Evolutionary conservation across 805 yeast species (phyloP).

Genomic region (Lipomyces spencermartinsiae): DNA sequence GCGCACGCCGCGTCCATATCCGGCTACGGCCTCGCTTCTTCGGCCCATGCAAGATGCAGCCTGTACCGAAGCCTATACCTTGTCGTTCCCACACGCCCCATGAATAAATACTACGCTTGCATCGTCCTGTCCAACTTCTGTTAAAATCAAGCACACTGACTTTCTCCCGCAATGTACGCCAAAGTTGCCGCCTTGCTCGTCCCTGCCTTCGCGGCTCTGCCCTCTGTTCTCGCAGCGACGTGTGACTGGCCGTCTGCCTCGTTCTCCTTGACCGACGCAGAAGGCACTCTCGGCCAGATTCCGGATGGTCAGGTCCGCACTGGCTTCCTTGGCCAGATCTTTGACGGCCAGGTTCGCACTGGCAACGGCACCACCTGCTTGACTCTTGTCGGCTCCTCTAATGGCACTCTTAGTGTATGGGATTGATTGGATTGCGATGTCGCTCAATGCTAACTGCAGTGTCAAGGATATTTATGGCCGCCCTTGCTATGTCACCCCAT

Average conservation of each 20-base stretch:
- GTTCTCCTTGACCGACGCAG: slow-evolving; percentile 28
- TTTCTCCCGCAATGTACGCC: slow-evolving; percentile 8
- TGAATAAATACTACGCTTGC: neutral
- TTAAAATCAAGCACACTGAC: neutral
- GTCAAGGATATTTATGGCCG: slow-evolving; percentile 33
- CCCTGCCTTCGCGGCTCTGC: neutral
- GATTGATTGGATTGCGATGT: too few species aligned
- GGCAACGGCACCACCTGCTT: slow-evolving; percentile 32
- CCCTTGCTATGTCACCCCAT: slow-evolving; percentile 39
- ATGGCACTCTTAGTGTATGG: slow-evolving; percentile 35
- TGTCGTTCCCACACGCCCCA: neutral
- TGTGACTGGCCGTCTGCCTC: slow-evolving; percentile 14
- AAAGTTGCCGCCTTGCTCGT: slow-evolving; percentile 9
- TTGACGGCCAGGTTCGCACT: slow-evolving; percentile 38
- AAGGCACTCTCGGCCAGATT: slow-evolving; percentile 31
- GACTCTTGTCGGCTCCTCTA: slow-evolving; percentile 21
- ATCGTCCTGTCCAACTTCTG: neutral
- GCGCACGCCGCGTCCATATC: neutral
- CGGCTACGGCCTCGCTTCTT: neutral
- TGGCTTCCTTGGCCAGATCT: slow-evolving; percentile 37
- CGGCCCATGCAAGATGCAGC: neutral
- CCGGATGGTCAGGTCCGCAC: slow-evolving; percentile 36
- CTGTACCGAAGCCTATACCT: neutral
- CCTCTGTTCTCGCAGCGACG: neutral
- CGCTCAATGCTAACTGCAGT: neutral